Percentiles rank a stretch among this genome's conserved stretches.
Conservation (phyloP, 2,329 filamentous ascomycete genomes). For the Colletotrichum limetticola region DNA sequence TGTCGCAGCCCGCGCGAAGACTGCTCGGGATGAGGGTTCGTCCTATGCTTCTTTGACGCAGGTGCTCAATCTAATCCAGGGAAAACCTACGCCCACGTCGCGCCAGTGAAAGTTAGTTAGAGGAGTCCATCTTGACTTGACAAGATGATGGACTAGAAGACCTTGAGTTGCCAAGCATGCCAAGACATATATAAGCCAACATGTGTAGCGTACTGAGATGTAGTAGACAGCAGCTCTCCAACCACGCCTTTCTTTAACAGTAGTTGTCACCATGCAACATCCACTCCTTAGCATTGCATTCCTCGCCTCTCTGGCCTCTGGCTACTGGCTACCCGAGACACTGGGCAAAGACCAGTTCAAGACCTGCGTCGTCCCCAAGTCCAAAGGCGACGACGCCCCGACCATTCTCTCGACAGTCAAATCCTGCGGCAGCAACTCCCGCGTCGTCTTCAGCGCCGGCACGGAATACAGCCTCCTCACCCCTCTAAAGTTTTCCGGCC, state of each 20-base stretch:
- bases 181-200: not conserved
- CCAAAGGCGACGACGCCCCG: constrained; percentile 11
- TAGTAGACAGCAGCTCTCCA: not conserved
- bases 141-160: not conserved
- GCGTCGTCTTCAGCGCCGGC: constrained; percentile 17
- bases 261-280: not conserved
- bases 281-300: not conserved
- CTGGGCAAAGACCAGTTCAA: constrained; percentile 12
- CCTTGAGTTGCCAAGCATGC: not conserved
- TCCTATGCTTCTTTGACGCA: not conserved
- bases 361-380: constrained; percentile 23
- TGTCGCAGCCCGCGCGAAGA: not conserved
- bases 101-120: not conserved
- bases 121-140: not conserved
- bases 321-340: constrained; percentile 25
- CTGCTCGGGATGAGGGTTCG: not conserved
- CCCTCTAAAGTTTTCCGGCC: constrained; percentile 3
- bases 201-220: not conserved
- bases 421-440: constrained; percentile 20
- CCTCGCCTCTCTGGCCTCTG: constrained; percentile 1
- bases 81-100: not conserved
- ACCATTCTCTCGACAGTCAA: constrained; percentile 7
- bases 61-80: not conserved
- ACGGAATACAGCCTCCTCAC: constrained; percentile 16
- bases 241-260: not conserved